These are phyloP conservation scores for Zanthoxylum bungeanum DNA, from an alignment of 345 rosid genomes.

Conservation along the genomic window DNA sequence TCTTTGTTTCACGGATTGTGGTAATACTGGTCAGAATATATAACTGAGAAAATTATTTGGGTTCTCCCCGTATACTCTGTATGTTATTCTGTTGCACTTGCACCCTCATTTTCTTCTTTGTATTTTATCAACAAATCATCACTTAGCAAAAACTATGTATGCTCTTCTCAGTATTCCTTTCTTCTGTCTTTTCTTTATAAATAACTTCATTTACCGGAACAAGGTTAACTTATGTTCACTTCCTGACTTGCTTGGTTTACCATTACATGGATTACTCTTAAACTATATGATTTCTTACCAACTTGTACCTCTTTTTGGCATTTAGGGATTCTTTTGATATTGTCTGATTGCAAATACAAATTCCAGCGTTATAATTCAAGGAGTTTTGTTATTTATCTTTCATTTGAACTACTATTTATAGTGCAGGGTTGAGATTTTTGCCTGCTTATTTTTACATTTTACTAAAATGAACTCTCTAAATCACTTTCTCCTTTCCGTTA, in stretches of 20 bases:
- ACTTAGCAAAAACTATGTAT: background rate
- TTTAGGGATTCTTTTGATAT: background rate
- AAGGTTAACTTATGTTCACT: background rate
- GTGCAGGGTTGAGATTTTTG: background rate
- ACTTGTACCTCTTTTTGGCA: background rate
- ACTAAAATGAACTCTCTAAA: background rate
- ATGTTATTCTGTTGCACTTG: background rate
- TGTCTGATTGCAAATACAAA: background rate
- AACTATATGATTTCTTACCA: background rate
- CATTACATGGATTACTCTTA: background rate
- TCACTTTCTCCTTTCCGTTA: no score
- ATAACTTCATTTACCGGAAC: background rate
- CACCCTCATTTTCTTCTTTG: background rate
- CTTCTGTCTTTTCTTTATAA: background rate
- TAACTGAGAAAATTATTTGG: background rate
- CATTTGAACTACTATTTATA: background rate
- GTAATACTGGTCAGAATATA: background rate
- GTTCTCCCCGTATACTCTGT: background rate
- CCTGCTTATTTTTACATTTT: background rate
- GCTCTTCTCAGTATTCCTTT: background rate
- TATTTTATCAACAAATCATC: background rate
- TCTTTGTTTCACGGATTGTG: background rate
- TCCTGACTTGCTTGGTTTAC: background rate
- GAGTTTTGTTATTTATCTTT: background rate
- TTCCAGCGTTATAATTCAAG: background rate